These are phyloP conservation scores for Centaurea solstitialis DNA, from an alignment of 129 eudicot species.

Conservation along the genomic window DNA sequence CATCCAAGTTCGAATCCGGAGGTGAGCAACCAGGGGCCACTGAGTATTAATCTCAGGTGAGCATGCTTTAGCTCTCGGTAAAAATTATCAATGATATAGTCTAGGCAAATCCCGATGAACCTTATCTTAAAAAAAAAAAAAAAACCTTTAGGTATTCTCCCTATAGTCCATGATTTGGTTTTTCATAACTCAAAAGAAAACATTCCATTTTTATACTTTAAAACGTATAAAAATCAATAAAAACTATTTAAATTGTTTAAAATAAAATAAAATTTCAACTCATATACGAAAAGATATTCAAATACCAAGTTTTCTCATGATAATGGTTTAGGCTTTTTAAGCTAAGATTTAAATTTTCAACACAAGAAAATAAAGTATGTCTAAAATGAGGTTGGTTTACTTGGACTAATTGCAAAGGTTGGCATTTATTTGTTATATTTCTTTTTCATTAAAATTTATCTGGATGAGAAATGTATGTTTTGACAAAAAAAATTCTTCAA, in stretches of 20 bases:
- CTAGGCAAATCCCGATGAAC: no score
- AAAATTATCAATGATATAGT: no score
- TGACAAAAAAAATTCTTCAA: neutral
- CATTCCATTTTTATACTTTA: neutral
- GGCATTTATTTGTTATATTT: neutral
- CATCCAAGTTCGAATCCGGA: no score
- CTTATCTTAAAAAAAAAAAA: no score
- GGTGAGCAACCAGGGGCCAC: no score
- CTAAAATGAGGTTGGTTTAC: neutral
- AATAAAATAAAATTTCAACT: no score
- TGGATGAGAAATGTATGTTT: neutral
- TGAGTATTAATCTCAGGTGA: no score
- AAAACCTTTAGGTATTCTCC: no score
- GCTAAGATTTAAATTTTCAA: neutral
- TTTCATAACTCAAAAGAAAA: no score
- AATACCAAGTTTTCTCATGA: neutral
- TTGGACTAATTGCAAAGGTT: neutral
- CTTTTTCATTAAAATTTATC: neutral
- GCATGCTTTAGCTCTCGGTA: no score
- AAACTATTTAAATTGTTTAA: no score
- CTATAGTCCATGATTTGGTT: neutral
- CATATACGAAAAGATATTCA: neutral
- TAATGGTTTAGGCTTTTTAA: neutral
- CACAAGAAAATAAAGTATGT: neutral
- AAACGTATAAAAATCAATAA: neutral